Conservation (phyloP, 163 green algal species). For the Prototheca wickerhamii region DNA sequence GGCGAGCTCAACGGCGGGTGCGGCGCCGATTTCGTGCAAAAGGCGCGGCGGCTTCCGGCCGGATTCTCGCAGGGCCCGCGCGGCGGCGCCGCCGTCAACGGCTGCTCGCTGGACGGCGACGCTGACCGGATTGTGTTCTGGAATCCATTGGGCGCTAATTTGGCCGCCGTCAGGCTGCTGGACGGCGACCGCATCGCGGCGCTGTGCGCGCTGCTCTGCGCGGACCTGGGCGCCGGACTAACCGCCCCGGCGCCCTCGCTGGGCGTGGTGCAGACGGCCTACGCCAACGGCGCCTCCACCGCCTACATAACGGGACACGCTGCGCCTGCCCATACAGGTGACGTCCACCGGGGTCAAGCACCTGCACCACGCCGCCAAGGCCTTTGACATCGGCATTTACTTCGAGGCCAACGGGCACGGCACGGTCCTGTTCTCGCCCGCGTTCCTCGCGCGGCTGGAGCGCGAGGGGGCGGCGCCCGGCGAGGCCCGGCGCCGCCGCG, state of each 20-base stretch:
- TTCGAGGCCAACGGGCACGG: conserved; percentile 98
- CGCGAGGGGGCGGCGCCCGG: background rate
- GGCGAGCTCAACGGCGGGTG: conserved; percentile 61
- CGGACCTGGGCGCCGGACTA: conserved; percentile 45
- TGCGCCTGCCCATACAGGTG: conserved; percentile 22
- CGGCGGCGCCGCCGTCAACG: conserved; percentile 41
- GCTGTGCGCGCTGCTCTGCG: conserved; percentile 64
- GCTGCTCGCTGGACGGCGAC: conserved; percentile 88
- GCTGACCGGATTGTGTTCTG: conserved; percentile 95
- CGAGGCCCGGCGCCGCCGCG: conserved; percentile 21
- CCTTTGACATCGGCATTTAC: conserved; percentile 92
- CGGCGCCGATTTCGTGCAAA: conserved; percentile 94
- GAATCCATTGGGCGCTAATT: conserved; percentile 13
- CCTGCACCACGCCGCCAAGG: conserved; percentile 69
- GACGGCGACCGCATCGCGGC: conserved; percentile 93
- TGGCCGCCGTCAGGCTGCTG: conserved; percentile 41
- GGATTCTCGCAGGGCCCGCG: conserved; percentile 25
- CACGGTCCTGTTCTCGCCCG: conserved; percentile 76
- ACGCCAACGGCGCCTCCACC: conserved; percentile 89
- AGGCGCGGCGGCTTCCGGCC: conserved; percentile 58
- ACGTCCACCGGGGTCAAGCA: conserved; percentile 84
- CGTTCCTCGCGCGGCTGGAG: conserved; percentile 12
- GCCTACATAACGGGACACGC: conserved; percentile 46
- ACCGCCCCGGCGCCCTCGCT: conserved; percentile 22
- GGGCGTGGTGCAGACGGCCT: conserved; percentile 95